Evolutionary conservation across 1,284 basidiomycete genomes (phyloP).

Genomic region (Sporisorium reilianum): DNA sequence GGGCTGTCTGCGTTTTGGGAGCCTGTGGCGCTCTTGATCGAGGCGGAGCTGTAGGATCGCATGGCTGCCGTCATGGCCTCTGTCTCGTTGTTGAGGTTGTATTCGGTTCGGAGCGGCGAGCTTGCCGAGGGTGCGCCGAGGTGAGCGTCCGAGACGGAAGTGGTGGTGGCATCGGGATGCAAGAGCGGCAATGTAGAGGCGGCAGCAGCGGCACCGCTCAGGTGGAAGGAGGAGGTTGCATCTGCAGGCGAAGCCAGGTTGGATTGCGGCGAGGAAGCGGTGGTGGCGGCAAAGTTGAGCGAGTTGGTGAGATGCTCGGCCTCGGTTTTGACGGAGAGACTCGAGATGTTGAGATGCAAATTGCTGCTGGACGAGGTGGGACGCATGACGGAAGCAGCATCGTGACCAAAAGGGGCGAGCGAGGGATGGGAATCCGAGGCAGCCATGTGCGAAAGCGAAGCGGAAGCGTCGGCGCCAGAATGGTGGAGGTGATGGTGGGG

Average conservation of each 20-base stretch:
- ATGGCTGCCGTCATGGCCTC: constrained; percentile 18
- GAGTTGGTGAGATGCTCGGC: constrained; percentile 14
- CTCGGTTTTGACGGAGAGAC: constrained; percentile 41
- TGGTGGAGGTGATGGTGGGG: constrained; percentile 24
- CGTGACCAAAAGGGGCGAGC: constrained; percentile 16
- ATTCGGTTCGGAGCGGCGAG: constrained; percentile 37
- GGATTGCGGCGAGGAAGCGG: constrained; percentile 31
- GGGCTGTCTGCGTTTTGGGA: constrained; percentile 44
- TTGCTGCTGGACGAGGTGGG: constrained; percentile 40
- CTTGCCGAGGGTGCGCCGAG: constrained; percentile 25
- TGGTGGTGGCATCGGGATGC: constrained; percentile 21
- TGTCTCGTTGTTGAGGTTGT: constrained; percentile 23
- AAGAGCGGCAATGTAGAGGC: constrained; percentile 28
- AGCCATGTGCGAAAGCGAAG: constrained; percentile 10
- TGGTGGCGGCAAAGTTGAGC: constrained; percentile 17
- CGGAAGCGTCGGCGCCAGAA: constrained; percentile 12
- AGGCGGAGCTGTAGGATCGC: constrained; percentile 46
- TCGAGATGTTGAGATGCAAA: constrained; percentile 50
- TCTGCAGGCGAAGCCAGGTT: constrained; percentile 37
- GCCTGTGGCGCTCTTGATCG: constrained; percentile 43
- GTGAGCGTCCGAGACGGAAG: constrained; percentile 16
- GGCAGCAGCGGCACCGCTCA: neutral
- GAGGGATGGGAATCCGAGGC: constrained; percentile 24
- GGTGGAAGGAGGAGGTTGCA: constrained; percentile 11
- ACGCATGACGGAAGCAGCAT: constrained; percentile 14